Evolutionary conservation across 2,329 filamentous ascomycete species (phyloP).

Genomic region (Nigrograna mackinnonii): DNA sequence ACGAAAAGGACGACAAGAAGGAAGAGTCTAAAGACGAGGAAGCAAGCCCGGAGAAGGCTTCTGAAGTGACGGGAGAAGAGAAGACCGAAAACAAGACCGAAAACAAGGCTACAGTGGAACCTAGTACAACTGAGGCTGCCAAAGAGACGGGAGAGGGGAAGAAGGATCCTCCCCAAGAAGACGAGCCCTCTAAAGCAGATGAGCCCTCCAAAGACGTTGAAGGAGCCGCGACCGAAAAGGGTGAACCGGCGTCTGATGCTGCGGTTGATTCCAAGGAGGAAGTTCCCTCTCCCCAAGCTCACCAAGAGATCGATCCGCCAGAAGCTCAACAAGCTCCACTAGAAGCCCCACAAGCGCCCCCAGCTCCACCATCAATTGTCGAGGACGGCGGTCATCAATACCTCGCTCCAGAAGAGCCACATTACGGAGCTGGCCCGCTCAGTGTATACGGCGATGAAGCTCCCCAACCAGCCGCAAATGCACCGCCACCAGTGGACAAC

Average conservation of each 20-base stretch:
- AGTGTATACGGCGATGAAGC: constrained; percentile 4
- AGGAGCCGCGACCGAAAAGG: constrained; percentile 1
- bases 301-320: background rate
- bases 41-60: background rate
- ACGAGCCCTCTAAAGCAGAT: too few species aligned
- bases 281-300: background rate
- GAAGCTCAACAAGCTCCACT: background rate
- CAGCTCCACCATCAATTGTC: background rate
- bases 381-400: too few species aligned
- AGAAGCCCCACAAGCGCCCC: background rate
- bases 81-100: background rate
- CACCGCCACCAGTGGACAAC: constrained; percentile 10
- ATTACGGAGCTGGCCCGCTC: constrained; percentile 1
- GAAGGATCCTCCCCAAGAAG: too few species aligned
- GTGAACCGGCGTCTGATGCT: background rate
- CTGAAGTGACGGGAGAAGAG: constrained; percentile 3
- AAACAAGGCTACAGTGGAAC: background rate
- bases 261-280: background rate
- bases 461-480: constrained; percentile 5
- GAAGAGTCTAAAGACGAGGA: background rate
- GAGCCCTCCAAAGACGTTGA: background rate
- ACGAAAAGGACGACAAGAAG: constrained; percentile 10
- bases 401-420: too few species aligned
- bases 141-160: background rate
- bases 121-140: background rate